Evolutionary conservation across 1,284 basidiomycete species (phyloP), one percentile per base, ranked within the genome.

Genomic region (Amylostereum chailletii): DNA sequence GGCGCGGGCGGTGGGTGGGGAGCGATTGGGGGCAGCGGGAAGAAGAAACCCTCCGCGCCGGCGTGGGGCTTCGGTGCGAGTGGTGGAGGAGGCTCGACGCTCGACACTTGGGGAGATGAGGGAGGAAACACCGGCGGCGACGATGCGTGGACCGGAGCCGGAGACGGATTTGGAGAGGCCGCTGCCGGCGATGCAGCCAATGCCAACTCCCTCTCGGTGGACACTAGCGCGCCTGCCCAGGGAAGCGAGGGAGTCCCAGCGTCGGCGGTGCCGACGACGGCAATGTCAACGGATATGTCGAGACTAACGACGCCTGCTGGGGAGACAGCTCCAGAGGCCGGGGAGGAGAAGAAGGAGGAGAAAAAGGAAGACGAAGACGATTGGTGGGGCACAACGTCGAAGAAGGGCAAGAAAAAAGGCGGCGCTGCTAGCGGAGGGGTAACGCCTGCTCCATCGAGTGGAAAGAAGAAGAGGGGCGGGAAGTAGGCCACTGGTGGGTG

Each of bases 331-430:
- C 1, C 19, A 8, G 33, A 34, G 2, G 32, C 26, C 0, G 45
- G 27, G 5, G 42, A 46, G 7, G 45, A 44, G 19, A 52, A 53
- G 42, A 47, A 47, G 37, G 30, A 34, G 8, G 33, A n/a, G 34
- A 51, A 42, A 41, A 39, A 34, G 33, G 19, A 41, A 37, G 29
- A 42, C 10, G 29, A 31, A 5, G 41, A 37, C 9, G 11, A 36
- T 34, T 31, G 39, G 31, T 42, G 3, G n/a, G 34, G 42, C 27
- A 2, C 7, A 6, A 31, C 11, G 27, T 1, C 29, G 30, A n/a
- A n/a, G 4, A 43, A 43, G 42, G 19, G 19, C 19, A 43, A 43
- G 30, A 43, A 43, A 30, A 43, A 43, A 29, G 42, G 26, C 42
- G 2, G 27, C 8, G 36, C 8, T 37, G 8, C 36, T 30, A 43